phyloP scores from a whole-genome alignment of 2,329 filamentous ascomycete genomes.

The Lasiodiplodia sp. region DNA sequence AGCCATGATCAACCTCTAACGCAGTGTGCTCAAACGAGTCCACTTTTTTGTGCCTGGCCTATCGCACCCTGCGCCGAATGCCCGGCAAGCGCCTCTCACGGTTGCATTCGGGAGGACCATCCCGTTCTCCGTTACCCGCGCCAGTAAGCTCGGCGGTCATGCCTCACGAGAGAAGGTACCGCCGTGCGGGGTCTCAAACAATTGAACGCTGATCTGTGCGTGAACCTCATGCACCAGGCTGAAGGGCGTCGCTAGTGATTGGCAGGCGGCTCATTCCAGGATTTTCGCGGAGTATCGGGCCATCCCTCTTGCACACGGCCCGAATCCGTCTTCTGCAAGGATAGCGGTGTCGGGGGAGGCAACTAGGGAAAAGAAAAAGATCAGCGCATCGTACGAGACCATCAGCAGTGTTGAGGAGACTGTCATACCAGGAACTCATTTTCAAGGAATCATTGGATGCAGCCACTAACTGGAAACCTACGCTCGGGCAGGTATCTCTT shows the following conservation, averaged over 20 bases:
- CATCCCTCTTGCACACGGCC: conserved; percentile 4
- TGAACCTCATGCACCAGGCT: conserved; percentile 4
- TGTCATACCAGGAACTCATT: not conserved
- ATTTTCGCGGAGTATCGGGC: not conserved
- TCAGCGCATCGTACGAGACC: conserved; percentile 2
- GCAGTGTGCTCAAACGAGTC: not conserved
- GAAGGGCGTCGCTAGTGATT: not conserved
- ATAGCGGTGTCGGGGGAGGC: not conserved
- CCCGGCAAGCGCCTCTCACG: conserved; percentile 6
- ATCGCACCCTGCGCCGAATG: not conserved
- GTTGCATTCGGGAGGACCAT: conserved; percentile 9
- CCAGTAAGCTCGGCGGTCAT: conserved; percentile 8
- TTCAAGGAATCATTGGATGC: not conserved
- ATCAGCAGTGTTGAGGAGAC: not conserved
- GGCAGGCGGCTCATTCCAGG: not conserved
- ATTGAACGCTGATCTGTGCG: conserved; percentile 22
- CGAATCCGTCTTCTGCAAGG: not conserved
- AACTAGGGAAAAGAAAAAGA: not conserved
- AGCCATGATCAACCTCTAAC: conserved; percentile 16
- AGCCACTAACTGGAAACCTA: not conserved
- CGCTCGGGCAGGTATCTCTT: not conserved
- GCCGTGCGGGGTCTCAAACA: conserved; percentile 11
- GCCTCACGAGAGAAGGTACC: conserved; percentile 22
- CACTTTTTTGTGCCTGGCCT: conserved; percentile 8
- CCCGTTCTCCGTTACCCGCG: conserved; percentile 9